Base-by-base conservation (phyloP, 345 rosid species). In the Syzygium oleosum region DNA sequence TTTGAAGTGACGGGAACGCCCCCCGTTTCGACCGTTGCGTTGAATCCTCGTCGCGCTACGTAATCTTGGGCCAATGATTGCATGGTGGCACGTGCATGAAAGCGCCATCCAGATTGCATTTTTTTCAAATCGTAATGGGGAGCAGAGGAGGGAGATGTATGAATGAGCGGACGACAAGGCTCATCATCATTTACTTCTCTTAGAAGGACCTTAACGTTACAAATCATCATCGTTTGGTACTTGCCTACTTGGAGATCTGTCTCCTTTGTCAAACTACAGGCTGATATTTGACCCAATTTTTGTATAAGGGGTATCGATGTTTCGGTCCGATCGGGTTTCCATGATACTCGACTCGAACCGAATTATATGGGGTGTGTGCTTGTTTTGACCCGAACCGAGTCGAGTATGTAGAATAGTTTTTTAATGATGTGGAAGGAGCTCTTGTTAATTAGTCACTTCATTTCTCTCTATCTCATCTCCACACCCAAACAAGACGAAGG, bases 401-500 rank as follows among this genome's bases (percentile, higher is more conserved):
- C 27, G 2, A 3, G 5, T 6, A n/a, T 6, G 1, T 13, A 16
- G 0, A 61, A 61, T 61, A 61, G 8, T 13, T 61, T 5, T 61
- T 16, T n/a, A 61, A 61, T n/a, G 19, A 61, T 61, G 73, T 12
- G 9, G 19, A 61, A n/a, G 9, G 1, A 17, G 49, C 14, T 19
- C 13, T 5, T 7, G 2, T 16, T 19, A 0, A 31, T 65, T 3
- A 63, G 34, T 5, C 11, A 14, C 6, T 17, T 31, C 23, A 5
- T 9, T 31, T 17, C 12, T 65, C 11, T 14, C 6, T 12, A 15
- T 29, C 15, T 15, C 78, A 29, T 65, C 6, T 29, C 12, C 4
- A 3, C 0, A 63, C 19, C 11, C 1, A 1, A 17, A 31, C 5
- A 16, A 4, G 5, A 65, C 0, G 1, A 31, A 68, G 3, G 6